Evolutionary conservation across 176 grass and related monocot genomes (phyloP), one percentile per base, ranked within the genome.

Genomic region (Eleusine coracana): DNA sequence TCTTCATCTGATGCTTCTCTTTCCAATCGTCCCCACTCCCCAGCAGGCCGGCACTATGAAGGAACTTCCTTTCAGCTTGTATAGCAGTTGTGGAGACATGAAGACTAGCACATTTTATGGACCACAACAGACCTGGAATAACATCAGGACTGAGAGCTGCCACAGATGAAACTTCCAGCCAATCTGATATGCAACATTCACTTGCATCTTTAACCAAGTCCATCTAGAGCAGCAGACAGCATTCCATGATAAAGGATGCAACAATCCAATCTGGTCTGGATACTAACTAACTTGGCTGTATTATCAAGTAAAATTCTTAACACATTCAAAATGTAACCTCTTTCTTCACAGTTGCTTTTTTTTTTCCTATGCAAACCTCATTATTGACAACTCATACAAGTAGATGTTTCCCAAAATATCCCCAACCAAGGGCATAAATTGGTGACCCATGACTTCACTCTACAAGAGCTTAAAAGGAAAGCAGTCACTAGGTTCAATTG

Each of bases 351-450:
- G 11, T 79, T 70, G 5, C 44, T 74, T 45, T 45, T 45, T 13
- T 63, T 23, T 17, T 39, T 55, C 71, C 54, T 31, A 73, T 45
- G 40, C 7, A 71, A 0, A 71, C 46, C 20, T 46, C 71, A 8
- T 76, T 75, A 79, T 80, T 44, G 31, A 25, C 54, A 44, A 4
- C 25, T 17, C 44, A 48, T 71, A 83, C 37, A 52, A 37, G 11
- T 83, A 67, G 1, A 37, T 70, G 66, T 16, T 55, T 10, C 18
- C 59, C 74, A 83, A 81, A 85, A 81, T 18, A 76, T 68, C 40
- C 50, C 49, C 12, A 46, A 59, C 60, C 2, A 3, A 69, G 63
- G 58, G 60, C 28, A 75, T 44, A 59, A 42, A 36, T 75, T 54
- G 63, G 49, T 45, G 67, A 1, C 16, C 23, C n/a, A 28, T 15